phyloP scores from a whole-genome alignment of 306 rosid species.

The Vigna nakashimae region DNA sequence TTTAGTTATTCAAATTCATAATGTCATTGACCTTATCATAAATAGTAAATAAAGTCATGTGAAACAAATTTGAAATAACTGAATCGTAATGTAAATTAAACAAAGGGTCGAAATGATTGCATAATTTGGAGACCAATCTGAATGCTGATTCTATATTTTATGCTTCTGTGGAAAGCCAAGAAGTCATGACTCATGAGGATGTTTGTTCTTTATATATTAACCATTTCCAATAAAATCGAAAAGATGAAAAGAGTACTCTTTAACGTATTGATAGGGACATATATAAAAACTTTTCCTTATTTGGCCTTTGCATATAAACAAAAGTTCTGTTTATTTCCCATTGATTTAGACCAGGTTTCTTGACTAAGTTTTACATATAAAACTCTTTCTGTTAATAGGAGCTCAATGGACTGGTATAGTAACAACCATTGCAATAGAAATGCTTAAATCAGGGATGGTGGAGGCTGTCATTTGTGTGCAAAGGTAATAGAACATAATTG shows the following conservation, averaged over 20 bases:
- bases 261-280: not conserved
- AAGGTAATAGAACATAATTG: constrained; percentile 60
- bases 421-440: constrained; percentile 92
- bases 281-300: not conserved
- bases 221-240: too few species aligned
- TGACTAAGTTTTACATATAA: constrained; percentile 11
- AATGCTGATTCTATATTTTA: constrained; percentile 17
- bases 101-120: not conserved
- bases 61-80: not conserved
- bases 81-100: not conserved
- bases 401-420: constrained; percentile 99
- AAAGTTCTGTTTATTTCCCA: not conserved
- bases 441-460: constrained; percentile 97
- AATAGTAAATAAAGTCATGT: not conserved
- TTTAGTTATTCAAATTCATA: not conserved
- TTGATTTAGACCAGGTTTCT: constrained; percentile 20
- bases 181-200: constrained; percentile 3
- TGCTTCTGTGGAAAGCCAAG: constrained; percentile 4
- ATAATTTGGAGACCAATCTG: constrained; percentile 11
- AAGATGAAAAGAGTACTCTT: not conserved
- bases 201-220: not conserved
- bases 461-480: constrained; percentile 97
- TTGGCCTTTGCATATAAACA: constrained; percentile 21
- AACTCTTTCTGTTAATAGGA: constrained; percentile 57
- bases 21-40: not conserved